Percentiles rank a stretch among this genome's conserved stretches.
Evolutionary conservation across 2,329 filamentous ascomycete genomes (phyloP).

Genomic region (Colletotrichum sp.): DNA sequence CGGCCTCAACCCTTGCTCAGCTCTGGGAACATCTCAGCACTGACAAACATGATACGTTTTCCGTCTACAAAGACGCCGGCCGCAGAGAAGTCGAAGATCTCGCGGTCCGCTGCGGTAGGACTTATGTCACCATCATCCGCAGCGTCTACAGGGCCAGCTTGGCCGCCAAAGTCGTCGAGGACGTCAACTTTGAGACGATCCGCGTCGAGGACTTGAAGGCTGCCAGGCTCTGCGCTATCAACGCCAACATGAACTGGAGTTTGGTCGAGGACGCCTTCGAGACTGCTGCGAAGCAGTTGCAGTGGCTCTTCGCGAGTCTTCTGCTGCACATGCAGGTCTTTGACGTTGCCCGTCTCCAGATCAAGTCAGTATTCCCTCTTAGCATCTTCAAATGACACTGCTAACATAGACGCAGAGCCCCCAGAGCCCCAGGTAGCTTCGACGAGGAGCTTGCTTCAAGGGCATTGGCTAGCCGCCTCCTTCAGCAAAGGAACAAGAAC

Average conservation of each 20-base stretch:
- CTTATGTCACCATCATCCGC: slow-evolving; percentile 6
- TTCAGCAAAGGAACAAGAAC: background rate
- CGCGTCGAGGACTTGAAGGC: slow-evolving; percentile 6
- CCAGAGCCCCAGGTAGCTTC: slow-evolving; percentile 6
- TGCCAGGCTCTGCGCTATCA: background rate
- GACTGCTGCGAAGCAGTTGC: background rate
- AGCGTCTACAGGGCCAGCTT: slow-evolving; percentile 3
- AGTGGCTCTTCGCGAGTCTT: background rate
- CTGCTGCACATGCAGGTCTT: slow-evolving; percentile 9
- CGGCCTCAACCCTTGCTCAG: background rate
- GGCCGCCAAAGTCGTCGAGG: background rate
- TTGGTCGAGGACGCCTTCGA: background rate
- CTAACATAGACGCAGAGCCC: background rate
- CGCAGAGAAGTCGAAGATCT: slow-evolving; percentile 4
- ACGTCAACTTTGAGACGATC: background rate
- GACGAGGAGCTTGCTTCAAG: slow-evolving; percentile 14
- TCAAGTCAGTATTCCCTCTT: background rate
- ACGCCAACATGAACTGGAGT: background rate
- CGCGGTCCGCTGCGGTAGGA: background rate
- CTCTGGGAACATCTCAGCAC: background rate
- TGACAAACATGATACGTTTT: background rate
- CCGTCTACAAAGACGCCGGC: slow-evolving; percentile 6
- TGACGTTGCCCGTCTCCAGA: background rate
- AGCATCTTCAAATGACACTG: accelerated
- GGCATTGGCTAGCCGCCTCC: slow-evolving; percentile 1